Evolutionary conservation across 2,329 filamentous ascomycete species (phyloP).

Genomic region (Chaetomium globosum): DNA sequence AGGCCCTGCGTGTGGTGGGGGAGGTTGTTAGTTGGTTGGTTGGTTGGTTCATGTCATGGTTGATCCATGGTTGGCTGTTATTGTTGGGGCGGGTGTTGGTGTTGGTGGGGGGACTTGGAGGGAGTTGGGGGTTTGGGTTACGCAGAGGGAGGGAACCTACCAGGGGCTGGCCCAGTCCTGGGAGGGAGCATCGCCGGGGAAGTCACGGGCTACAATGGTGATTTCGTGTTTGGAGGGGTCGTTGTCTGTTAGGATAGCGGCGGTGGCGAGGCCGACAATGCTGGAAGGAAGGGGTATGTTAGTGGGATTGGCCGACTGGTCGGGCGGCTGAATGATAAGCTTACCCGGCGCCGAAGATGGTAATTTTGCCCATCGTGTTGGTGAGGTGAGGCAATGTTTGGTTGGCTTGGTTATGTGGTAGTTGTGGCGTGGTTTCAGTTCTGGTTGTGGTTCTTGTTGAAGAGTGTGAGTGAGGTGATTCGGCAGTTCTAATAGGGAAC

Average conservation of each 20-base stretch:
- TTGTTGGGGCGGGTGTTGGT: neutral
- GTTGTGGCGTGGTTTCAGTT: neutral
- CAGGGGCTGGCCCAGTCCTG: constrained; percentile 42
- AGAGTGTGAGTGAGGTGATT: neutral
- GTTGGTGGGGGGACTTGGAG: neutral
- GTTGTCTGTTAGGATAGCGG: constrained; percentile 36
- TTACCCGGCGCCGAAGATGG: constrained; percentile 30
- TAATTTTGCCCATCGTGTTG: constrained; percentile 27
- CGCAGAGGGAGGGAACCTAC: constrained; percentile 5
- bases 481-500: neutral
- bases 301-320: neutral
- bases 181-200: constrained; percentile 39
- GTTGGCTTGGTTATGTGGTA: neutral
- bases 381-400: neutral
- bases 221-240: constrained; percentile 33
- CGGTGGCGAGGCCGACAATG: constrained; percentile 37
- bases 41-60: too few species aligned
- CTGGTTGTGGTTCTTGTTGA: neutral
- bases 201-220: constrained; percentile 42
- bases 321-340: neutral
- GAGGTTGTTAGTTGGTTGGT: neutral
- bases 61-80: neutral
- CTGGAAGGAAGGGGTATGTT: constrained; percentile 9
- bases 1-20: constrained; percentile 30
- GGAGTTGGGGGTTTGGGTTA: neutral